phyloP scores from a whole-genome alignment of 176 grass and related monocot genomes.

The Pontederia paniculata region DNA sequence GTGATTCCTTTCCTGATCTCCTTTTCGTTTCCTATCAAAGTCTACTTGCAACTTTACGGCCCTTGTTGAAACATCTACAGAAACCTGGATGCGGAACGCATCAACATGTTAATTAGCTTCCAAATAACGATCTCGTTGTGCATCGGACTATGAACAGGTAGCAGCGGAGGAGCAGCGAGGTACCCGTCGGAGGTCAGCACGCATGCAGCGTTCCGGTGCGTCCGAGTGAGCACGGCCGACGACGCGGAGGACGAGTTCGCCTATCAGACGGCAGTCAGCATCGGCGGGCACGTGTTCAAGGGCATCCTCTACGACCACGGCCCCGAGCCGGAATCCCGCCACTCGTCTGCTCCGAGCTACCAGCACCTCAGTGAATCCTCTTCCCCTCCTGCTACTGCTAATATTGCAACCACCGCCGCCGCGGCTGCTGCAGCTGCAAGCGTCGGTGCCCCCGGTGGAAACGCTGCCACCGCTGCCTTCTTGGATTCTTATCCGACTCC shows the following conservation, averaged over 20 bases:
- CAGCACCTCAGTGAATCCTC: conserved; percentile 24
- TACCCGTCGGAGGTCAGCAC: conserved; percentile 38
- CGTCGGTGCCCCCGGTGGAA: not conserved
- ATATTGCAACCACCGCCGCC: not conserved
- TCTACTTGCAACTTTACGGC: not conserved
- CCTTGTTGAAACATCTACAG: too few relatives aligned
- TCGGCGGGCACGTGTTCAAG: conserved; percentile 41
- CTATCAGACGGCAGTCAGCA: conserved; percentile 36
- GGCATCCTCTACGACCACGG: conserved; percentile 48
- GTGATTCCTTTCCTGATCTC: not conserved
- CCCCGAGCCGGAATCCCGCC: conserved; percentile 15
- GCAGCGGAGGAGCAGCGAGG: conserved; percentile 11
- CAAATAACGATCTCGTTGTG: not conserved
- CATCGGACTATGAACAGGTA: not conserved
- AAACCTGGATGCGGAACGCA: too few relatives aligned
- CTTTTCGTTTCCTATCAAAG: not conserved
- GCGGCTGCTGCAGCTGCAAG: not conserved
- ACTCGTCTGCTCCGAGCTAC: not conserved
- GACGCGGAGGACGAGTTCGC: conserved; percentile 31
- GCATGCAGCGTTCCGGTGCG: conserved; percentile 36
- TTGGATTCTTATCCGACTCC: conserved; percentile 32
- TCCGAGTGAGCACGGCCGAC: conserved; percentile 33
- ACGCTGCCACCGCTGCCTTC: conserved; percentile 12
- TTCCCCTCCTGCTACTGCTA: conserved; percentile 4
- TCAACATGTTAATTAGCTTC: not conserved